phyloP scores from a whole-genome alignment of 2,329 filamentous ascomycete species.

The Trichoderma sp. region DNA sequence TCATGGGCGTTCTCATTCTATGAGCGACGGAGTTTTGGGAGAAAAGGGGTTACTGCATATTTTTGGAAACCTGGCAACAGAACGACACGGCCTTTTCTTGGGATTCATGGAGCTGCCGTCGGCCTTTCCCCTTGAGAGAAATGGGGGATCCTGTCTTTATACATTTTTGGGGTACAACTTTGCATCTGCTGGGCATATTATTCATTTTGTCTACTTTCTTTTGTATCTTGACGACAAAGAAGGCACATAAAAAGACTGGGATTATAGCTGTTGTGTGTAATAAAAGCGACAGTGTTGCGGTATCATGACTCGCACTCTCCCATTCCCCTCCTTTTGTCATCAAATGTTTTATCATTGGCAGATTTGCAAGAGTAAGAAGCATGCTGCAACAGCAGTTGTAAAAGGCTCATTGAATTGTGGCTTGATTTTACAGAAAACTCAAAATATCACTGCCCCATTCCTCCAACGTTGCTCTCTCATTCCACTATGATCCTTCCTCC shows the following conservation, averaged over 20 bases:
- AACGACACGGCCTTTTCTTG: background rate
- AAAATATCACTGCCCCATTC: background rate
- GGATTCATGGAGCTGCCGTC: background rate
- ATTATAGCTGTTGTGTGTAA: background rate
- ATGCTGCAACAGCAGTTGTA: background rate
- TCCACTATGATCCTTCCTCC: conserved; percentile 23
- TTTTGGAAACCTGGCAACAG: conserved; percentile 3
- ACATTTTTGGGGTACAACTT: background rate
- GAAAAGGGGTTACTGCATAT: background rate
- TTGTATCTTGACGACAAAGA: conserved; percentile 1
- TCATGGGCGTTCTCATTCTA: background rate
- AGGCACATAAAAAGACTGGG: background rate
- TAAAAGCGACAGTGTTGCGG: background rate
- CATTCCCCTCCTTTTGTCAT: background rate
- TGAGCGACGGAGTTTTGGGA: conserved; percentile 31
- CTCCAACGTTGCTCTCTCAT: background rate
- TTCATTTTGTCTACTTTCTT: background rate
- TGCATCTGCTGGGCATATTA: background rate
- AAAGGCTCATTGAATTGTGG: background rate
- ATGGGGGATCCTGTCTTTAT: background rate
- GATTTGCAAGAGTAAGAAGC: background rate
- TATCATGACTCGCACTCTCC: background rate
- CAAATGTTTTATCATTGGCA: background rate
- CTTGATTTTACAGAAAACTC: background rate
- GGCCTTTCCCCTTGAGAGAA: background rate